A percentile compares a stretch with the other conserved stretches of the same genome.
Evolutionary conservation across 306 rosid genomes (phyloP).

Genomic region (Dryas alaskensis): DNA sequence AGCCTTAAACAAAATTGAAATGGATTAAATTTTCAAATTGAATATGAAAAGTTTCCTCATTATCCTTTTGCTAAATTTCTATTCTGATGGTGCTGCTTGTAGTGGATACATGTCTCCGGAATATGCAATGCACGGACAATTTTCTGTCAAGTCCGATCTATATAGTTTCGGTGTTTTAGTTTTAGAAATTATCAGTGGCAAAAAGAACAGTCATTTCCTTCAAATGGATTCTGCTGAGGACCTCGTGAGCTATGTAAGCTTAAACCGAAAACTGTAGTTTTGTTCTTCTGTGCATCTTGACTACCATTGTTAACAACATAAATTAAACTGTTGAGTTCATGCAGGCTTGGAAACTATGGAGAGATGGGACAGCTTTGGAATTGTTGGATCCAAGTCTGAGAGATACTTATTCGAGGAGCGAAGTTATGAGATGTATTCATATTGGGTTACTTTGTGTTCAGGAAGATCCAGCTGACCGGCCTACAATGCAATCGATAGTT

Average conservation of each 20-base stretch:
- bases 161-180: slow-evolving; percentile 29
- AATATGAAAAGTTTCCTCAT: not conserved
- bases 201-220: slow-evolving; percentile 19
- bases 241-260: slow-evolving; percentile 8
- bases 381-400: slow-evolving; percentile 34
- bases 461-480: slow-evolving; percentile 44
- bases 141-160: slow-evolving; percentile 25
- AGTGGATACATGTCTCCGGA: slow-evolving; percentile 23
- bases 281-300: not conserved
- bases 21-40: not conserved
- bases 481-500: slow-evolving; percentile 47
- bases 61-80: not conserved
- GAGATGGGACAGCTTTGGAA: slow-evolving; percentile 20
- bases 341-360: slow-evolving; percentile 50
- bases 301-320: not conserved
- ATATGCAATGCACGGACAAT: slow-evolving; percentile 5
- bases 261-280: not conserved
- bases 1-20: no score
- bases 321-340: not conserved
- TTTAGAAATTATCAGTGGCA: slow-evolving; percentile 26
- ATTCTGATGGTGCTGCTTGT: not conserved
- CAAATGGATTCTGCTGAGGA: not conserved
- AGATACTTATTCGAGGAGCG: slow-evolving; percentile 21
- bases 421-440: slow-evolving; percentile 48
- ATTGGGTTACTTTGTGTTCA: slow-evolving; percentile 53